Base-by-base conservation (phyloP, 345 rosid species). In the Trapa bicornis region DNA sequence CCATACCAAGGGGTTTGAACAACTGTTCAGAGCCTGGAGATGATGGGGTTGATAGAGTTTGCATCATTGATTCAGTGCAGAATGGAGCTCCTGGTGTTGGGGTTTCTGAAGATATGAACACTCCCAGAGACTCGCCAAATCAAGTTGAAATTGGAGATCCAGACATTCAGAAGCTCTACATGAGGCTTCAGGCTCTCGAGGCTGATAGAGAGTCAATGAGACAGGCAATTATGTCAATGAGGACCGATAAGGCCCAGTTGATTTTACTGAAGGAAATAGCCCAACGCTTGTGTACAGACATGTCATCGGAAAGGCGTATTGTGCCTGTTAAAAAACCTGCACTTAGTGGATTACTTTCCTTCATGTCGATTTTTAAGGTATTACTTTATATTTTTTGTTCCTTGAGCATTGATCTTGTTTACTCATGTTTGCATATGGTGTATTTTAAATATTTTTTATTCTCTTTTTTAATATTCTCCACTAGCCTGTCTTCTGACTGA, bases 161-260 rank as follows among this genome's bases (percentile, higher is more conserved):
- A 37, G 96, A 91, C 74, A 72, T 95, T 68, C 80, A 85, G 73
- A 95, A 87, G 68, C 92, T 95, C 22, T 86, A 85, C 76, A 77
- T 67, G 81, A 86, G 99, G 82, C 91, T 95, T 80, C 99, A 95
- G 68, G 86, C 96, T 11, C 88, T 95, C 47, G 97, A 95, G 85
- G 97, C 94, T 16, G 96, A 95, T 75, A 86, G 97, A 75, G 99
- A 95, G 81, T 95, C 96, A 13, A 87, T 95, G 99, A 86, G 88
- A 75, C 96, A 89, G 64, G 86, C 96, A 69, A 70, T 95, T 72
- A 60, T 91, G 65, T 91, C 99, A 41, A 91, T 89, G 96, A 86
- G 97, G 32, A 91, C 96, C 0, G 96, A 91, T 61, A 91, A 89
- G 77, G 88, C 96, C 10, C 97, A 87, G 58, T 64, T 91, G 81